Conservation (phyloP, 768 basidiomycete species). For the Ephemerocybe angulata region DNA sequence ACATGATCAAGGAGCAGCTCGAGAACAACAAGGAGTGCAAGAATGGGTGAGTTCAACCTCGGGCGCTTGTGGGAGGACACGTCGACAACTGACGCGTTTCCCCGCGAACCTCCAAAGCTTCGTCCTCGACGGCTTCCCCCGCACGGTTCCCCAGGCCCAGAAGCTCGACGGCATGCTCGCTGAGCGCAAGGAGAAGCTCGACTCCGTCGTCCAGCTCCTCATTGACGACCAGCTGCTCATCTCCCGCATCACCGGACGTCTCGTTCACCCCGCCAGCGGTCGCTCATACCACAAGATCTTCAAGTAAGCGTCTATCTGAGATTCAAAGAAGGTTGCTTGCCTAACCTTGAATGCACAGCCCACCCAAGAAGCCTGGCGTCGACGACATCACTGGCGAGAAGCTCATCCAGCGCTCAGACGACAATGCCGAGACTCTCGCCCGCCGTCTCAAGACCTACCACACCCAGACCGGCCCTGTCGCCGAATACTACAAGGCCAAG, state of each 20-base stretch:
- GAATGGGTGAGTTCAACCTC: slow-evolving; percentile 72
- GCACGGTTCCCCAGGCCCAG: slow-evolving; percentile 93
- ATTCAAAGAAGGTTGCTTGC: not conserved
- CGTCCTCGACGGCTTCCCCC: slow-evolving; percentile 98
- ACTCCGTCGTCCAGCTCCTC: slow-evolving; percentile 87
- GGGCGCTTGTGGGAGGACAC: not conserved
- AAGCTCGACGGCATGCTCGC: slow-evolving; percentile 92
- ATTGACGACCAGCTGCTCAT: slow-evolving; percentile 95
- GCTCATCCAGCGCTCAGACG: slow-evolving; percentile 94
- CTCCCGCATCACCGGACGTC: slow-evolving; percentile 93
- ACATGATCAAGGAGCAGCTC: slow-evolving; percentile 95
- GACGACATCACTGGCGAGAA: slow-evolving; percentile 97
- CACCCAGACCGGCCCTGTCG: slow-evolving; percentile 90
- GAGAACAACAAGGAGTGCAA: slow-evolving; percentile 90
- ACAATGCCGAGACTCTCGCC: slow-evolving; percentile 91
- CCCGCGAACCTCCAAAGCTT: slow-evolving; percentile 55
- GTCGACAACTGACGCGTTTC: slow-evolving; percentile 16
- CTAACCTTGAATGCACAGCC: slow-evolving; percentile 46
- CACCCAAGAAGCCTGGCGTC: slow-evolving; percentile 91
- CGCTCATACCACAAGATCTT: slow-evolving; percentile 95
- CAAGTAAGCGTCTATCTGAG: slow-evolving; percentile 50
- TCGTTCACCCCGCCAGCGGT: slow-evolving; percentile 87
- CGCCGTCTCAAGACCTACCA: slow-evolving; percentile 91
- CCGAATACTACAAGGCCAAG: slow-evolving; percentile 91
- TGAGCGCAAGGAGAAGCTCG: slow-evolving; percentile 78